Base-by-base conservation (phyloP, 177 flowering plant species). In the Vitis hybrid region DNA sequence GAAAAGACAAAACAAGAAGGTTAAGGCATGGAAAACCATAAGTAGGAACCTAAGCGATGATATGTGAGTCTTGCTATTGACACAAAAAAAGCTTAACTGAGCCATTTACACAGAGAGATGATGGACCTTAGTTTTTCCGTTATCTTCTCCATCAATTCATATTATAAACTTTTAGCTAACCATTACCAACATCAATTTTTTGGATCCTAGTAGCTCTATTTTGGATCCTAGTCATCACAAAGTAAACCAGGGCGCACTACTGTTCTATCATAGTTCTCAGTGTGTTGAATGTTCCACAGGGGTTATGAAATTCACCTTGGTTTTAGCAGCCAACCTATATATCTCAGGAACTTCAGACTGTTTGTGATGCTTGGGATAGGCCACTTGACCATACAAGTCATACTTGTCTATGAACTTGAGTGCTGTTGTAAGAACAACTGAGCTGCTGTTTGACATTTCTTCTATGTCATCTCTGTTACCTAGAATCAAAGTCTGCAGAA, bases 381-480 rank as follows among this genome's bases (percentile, higher is more conserved):
- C 97, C 19, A 93, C 97, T 45, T 87, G 93, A 70, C 98, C 98
- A 68, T 93, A 91, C 73, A 93, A 74, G 70, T 93, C 90, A 62
- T 93, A 88, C 79, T 79, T 93, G 75, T 93, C 97, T 3, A 91
- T 80, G 67, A 93, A 87, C 81, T 88, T 93, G 32, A 93, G 85
- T 9, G 89, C 93, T 1, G 85, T 80, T 0, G 88, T 85, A 3
- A 91, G 87, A 64, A 89, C 93, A 51, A 55, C 64, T 1, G 97
- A 79, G 68, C 87, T 93, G 74, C 86, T 82, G 50, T 49, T 70
- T 2, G 93, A 69, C 97, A 93, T 89, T 56, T 87, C 94, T 65
- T 89, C 98, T 64, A 93, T 88, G 80, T 91, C 92, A 66, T 91
- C 96, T 77, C 97, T 86, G 69, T 92, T 91, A 17, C 97, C 97